Evolutionary conservation across 2,329 filamentous ascomycete genomes (phyloP).

Genomic region (Trichoderma brevicompactum): DNA sequence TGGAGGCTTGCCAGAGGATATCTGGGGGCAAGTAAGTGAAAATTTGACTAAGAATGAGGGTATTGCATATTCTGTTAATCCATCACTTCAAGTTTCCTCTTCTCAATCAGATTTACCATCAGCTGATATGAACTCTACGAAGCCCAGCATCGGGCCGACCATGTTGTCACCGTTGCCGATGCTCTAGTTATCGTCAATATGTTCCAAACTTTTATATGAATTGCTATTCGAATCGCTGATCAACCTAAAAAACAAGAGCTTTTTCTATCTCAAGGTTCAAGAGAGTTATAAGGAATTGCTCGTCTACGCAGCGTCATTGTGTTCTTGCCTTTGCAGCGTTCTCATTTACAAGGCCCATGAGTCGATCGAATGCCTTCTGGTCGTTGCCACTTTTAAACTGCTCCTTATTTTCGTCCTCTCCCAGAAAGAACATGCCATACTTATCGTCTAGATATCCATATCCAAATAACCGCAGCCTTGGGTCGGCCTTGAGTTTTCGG

Average conservation of each 20-base stretch:
- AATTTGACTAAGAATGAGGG: too few relatives aligned
- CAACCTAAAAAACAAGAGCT: neutral
- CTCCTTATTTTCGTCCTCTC: neutral
- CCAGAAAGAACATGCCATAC: neutral
- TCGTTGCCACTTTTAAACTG: neutral
- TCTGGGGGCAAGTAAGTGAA: too few relatives aligned
- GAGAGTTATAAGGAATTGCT: neutral
- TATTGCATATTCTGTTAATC: too few relatives aligned
- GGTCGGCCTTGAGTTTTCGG: neutral
- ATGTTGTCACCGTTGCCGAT: neutral
- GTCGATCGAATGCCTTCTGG: conserved; percentile 12
- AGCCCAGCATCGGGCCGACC: neutral
- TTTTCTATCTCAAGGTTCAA: neutral
- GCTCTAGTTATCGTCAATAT: neutral
- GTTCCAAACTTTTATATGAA: neutral
- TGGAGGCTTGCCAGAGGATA: too few relatives aligned
- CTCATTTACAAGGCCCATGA: neutral
- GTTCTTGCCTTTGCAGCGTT: conserved; percentile 1
- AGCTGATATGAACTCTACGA: neutral
- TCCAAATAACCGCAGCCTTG: neutral
- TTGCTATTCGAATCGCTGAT: neutral
- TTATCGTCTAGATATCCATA: neutral
- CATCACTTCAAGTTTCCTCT: too few relatives aligned
- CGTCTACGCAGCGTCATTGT: neutral
- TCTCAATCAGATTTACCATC: too few relatives aligned